These are phyloP conservation scores for Xylaria sp. DNA, from an alignment of 2,329 filamentous ascomycete genomes.

Conservation along the genomic window DNA sequence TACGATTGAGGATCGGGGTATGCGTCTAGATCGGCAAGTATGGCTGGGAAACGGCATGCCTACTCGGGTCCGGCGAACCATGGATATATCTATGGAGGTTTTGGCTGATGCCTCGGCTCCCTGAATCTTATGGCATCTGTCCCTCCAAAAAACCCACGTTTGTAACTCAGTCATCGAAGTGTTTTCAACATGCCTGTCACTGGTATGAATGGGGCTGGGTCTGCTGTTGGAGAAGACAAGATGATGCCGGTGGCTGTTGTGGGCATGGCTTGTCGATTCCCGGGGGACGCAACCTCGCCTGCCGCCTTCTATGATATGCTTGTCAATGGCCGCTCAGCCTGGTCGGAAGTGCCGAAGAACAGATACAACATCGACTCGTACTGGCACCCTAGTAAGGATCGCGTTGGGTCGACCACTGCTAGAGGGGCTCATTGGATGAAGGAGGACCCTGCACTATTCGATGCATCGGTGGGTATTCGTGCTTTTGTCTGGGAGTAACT, in stretches of 20 bases:
- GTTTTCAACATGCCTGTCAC: too few species aligned
- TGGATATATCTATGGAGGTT: too few species aligned
- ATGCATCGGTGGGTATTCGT: slow-evolving; percentile 2
- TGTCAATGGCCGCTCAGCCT: neutral
- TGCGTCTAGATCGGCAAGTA: too few species aligned
- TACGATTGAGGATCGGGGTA: too few species aligned
- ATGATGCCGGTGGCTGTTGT: slow-evolving; percentile 12
- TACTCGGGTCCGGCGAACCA: too few species aligned
- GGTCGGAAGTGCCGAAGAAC: slow-evolving; percentile 11
- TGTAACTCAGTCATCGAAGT: too few species aligned
- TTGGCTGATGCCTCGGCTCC: too few species aligned
- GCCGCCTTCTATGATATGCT: neutral
- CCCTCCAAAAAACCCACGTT: too few species aligned
- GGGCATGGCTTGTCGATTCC: slow-evolving; percentile 9
- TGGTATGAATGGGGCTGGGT: too few species aligned
- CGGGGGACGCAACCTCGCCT: slow-evolving; percentile 1
- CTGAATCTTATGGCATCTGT: too few species aligned
- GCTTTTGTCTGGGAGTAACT: neutral
- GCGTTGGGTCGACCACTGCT: slow-evolving; percentile 5
- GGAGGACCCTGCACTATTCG: slow-evolving; percentile 12
- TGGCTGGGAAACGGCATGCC: too few species aligned
- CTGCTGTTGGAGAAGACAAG: too few species aligned
- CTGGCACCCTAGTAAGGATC: slow-evolving; percentile 8
- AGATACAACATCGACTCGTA: slow-evolving; percentile 14
- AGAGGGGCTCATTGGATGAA: slow-evolving; percentile 12